A percentile compares a stretch with the other conserved stretches of the same genome.
phyloP scores from a whole-genome alignment of 2,329 filamentous ascomycete genomes.

The Fragosphaeria purpurea region DNA sequence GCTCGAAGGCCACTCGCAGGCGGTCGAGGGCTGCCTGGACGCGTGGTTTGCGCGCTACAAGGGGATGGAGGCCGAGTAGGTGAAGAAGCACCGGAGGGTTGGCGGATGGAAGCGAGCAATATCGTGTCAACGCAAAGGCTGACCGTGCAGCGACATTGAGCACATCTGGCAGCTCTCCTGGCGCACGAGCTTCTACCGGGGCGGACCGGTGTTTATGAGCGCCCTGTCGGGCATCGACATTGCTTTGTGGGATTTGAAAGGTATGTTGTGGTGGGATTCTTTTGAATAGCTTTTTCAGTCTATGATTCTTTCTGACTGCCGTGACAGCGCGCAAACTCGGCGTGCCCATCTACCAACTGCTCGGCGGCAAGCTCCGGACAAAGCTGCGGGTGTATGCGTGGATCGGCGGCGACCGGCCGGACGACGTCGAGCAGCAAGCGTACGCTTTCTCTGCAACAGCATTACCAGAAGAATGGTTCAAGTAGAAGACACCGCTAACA shows the following conservation, averaged over 20 bases:
- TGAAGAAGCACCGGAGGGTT: neutral
- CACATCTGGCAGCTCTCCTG: slow-evolving; percentile 60
- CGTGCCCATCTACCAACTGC: slow-evolving; percentile 54
- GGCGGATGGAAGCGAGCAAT: neutral
- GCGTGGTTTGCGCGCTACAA: slow-evolving; percentile 46
- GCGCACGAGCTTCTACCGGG: slow-evolving; percentile 58
- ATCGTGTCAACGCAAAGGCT: neutral
- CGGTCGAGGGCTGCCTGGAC: slow-evolving; percentile 55
- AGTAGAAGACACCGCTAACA: neutral
- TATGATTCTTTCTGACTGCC: neutral
- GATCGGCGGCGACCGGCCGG: slow-evolving; percentile 58
- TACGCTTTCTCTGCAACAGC: slow-evolving; percentile 17
- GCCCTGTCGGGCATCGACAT: slow-evolving; percentile 63
- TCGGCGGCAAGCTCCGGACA: slow-evolving; percentile 55
- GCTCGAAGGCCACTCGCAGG: slow-evolving; percentile 54
- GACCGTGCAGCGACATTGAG: slow-evolving; percentile 48
- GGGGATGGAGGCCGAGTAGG: slow-evolving; percentile 54
- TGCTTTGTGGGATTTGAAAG: slow-evolving; percentile 59
- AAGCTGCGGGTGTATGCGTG: slow-evolving; percentile 58
- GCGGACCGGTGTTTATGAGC: slow-evolving; percentile 62
- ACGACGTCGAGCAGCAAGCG: slow-evolving; percentile 49
- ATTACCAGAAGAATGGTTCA: too few relatives aligned
- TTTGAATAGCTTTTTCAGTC: too few relatives aligned
- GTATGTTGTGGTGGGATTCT: slow-evolving; percentile 13
- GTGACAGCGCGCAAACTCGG: slow-evolving; percentile 13